These are phyloP conservation scores for Blastobotrys americana DNA, from an alignment of 805 yeast species.

Conservation along the genomic window DNA sequence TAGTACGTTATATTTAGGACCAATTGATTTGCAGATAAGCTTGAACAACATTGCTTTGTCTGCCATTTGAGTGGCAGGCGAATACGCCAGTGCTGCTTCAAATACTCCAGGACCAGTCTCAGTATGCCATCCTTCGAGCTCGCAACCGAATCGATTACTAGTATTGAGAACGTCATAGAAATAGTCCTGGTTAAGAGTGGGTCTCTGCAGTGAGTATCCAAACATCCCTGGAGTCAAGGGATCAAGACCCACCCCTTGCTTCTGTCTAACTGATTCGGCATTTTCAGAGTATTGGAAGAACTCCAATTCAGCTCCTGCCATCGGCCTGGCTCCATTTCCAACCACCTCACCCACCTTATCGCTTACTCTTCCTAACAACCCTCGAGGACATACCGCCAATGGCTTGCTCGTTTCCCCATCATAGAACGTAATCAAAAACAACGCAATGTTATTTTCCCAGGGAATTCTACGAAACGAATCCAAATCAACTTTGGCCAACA, in stretches of 20 bases:
- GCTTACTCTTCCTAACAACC: conserved; percentile 19
- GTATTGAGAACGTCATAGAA: conserved; percentile 24
- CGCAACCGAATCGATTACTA: conserved; percentile 19
- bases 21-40: conserved; percentile 25
- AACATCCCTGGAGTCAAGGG: conserved; percentile 32
- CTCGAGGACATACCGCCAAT: conserved; percentile 29
- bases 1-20: conserved; percentile 22
- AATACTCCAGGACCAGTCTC: conserved; percentile 34
- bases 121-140: conserved; percentile 32
- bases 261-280: conserved; percentile 19
- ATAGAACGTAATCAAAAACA: conserved; percentile 25
- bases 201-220: conserved; percentile 32
- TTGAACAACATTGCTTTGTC: conserved; percentile 30
- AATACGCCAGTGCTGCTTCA: conserved; percentile 31
- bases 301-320: conserved; percentile 32
- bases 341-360: conserved; percentile 11
- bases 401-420: conserved; percentile 20
- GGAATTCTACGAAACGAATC: conserved; percentile 22
- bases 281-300: conserved; percentile 28
- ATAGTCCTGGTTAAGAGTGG: conserved; percentile 25
- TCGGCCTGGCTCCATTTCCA: conserved; percentile 15
- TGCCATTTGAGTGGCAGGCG: conserved; percentile 26
- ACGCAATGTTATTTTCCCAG: conserved; percentile 26
- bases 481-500: conserved; percentile 25
- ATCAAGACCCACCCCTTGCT: conserved; percentile 19